Conservation (phyloP, 192 early-diverging fungal species). For the Entomortierella parvispora region DNA sequence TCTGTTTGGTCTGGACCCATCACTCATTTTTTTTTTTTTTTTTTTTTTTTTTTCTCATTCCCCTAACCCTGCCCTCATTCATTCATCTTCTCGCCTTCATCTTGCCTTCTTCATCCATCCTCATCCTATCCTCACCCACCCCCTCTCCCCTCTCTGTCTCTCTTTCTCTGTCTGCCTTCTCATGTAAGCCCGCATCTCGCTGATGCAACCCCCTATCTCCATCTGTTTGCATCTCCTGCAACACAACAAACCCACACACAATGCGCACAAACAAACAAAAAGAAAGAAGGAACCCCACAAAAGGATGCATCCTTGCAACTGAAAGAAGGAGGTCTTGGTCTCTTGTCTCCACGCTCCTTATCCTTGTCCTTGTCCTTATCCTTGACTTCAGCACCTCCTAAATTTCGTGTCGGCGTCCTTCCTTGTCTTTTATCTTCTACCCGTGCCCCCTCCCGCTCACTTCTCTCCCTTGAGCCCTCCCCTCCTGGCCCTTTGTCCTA, state of each 20-base stretch:
- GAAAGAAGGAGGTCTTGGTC: background rate
- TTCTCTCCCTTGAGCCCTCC: no score
- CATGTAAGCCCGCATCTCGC: no score
- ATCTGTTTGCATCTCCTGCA: no score
- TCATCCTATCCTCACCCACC: no score
- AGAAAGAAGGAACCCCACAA: background rate
- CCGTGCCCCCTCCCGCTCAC: background rate
- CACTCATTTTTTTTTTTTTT: no score
- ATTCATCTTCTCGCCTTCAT: background rate
- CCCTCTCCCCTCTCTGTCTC: no score
- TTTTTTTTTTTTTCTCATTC: slow-evolving; percentile 1
- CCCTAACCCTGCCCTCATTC: background rate
- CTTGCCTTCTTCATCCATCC: background rate
- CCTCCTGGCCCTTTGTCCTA: no score
- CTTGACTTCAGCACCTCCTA: background rate
- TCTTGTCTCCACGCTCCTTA: background rate
- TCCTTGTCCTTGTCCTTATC: background rate
- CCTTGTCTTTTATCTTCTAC: background rate
- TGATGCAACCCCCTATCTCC: no score
- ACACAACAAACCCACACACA: background rate
- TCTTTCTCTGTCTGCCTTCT: no score
- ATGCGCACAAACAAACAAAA: background rate
- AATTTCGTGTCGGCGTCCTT: background rate
- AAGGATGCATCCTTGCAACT: background rate
- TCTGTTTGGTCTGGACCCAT: background rate